These are phyloP conservation scores for Pogostemon cablin DNA, from an alignment of 257 asterid species.

Conservation along the genomic window DNA sequence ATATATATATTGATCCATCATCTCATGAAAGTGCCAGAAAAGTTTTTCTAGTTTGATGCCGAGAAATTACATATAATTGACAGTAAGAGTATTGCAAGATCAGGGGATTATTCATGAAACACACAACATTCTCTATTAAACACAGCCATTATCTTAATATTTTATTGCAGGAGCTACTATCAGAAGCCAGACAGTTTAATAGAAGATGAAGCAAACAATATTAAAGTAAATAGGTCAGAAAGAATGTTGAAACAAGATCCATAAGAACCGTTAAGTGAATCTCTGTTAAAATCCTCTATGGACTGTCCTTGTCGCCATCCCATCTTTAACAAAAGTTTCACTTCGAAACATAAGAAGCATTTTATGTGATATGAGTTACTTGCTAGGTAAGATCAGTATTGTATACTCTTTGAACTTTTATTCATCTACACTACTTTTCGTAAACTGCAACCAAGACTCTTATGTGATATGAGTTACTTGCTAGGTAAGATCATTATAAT, in stretches of 20 bases:
- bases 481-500: too few species aligned
- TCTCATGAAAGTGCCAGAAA: slow-evolving; percentile 63
- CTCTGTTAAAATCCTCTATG: slow-evolving; percentile 60
- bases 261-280: slow-evolving; percentile 58
- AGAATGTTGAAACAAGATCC: neutral
- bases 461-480: too few species aligned
- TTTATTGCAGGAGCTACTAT: slow-evolving; percentile 8
- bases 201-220: slow-evolving; percentile 3
- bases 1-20: slow-evolving; percentile 21
- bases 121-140: neutral
- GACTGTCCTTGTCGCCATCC: slow-evolving; percentile 97
- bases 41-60: slow-evolving; percentile 82
- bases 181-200: slow-evolving; percentile 20
- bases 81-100: slow-evolving; percentile 31
- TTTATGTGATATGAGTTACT: too few species aligned
- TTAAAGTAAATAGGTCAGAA: neutral
- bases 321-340: slow-evolving; percentile 86
- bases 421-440: neutral
- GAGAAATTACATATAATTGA: slow-evolving; percentile 56
- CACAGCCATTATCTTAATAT: slow-evolving; percentile 5
- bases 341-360: slow-evolving; percentile 53
- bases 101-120: slow-evolving; percentile 26
- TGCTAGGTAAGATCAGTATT: too few species aligned
- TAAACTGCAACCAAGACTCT: neutral
- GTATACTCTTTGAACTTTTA: neutral